Percentiles rank a stretch among this genome's conserved stretches.
phyloP scores from a whole-genome alignment of 371 early-diverging fungal genomes.

The Mitosporidium daphniae region DNA sequence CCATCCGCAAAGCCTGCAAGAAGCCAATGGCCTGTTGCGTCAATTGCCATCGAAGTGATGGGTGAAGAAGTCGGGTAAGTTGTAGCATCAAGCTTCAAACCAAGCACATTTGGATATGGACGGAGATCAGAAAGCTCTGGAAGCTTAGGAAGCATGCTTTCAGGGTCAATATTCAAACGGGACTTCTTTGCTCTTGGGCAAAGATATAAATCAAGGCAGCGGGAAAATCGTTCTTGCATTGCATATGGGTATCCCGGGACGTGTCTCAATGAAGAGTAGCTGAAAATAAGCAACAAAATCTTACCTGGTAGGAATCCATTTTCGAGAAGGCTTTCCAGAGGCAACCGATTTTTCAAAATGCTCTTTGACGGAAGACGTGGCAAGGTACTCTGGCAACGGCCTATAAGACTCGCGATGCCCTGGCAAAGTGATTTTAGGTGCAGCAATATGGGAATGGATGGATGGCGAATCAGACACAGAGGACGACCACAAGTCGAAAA shows the following conservation, averaged over 20 bases:
- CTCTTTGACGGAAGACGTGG: too few species aligned
- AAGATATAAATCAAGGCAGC: conserved; percentile 72
- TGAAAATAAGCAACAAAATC: too few species aligned
- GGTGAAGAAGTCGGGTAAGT: too few species aligned
- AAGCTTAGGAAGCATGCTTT: conserved; percentile 58
- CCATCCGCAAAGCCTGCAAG: conserved; percentile 35
- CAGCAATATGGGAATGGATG: conserved; percentile 59
- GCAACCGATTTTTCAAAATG: too few species aligned
- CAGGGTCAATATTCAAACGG: conserved; percentile 47
- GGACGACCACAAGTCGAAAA: too few species aligned
- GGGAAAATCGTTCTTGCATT: conserved; percentile 59
- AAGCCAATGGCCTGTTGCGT: conserved; percentile 52
- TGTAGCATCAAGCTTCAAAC: too few species aligned
- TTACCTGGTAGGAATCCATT: too few species aligned
- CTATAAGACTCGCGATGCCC: conserved; percentile 71
- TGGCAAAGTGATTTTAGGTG: conserved; percentile 53
- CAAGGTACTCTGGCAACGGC: conserved; percentile 77
- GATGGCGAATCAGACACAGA: too few species aligned
- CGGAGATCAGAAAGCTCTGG: conserved; percentile 66
- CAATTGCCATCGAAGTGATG: conserved; percentile 35
- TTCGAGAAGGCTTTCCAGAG: too few species aligned
- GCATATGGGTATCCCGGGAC: conserved; percentile 50
- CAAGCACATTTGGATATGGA: conserved; percentile 55
- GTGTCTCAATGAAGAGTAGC: conserved; percentile 21
- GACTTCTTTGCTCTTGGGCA: conserved; percentile 59